A percentile compares a stretch with the other conserved stretches of the same genome.
phyloP scores from a whole-genome alignment of 1,139 yeast species.

The Suhomyces panamericanus region DNA sequence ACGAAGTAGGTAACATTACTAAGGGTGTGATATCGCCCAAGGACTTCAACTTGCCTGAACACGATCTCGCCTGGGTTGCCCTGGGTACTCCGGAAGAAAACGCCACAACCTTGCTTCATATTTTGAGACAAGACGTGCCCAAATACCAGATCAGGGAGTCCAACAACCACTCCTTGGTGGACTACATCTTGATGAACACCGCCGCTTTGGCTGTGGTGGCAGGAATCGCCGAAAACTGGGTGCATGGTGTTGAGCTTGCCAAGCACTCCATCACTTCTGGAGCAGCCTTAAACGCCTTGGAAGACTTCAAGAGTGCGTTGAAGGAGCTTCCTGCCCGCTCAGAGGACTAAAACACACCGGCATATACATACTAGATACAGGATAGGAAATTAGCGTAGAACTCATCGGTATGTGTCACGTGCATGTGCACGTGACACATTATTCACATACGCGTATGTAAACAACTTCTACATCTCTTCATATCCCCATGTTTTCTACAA shows the following conservation, averaged over 20 bases:
- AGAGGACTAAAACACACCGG: background rate
- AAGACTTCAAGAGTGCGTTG: conserved; percentile 53
- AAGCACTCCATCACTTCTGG: conserved; percentile 67
- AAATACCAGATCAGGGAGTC: conserved; percentile 33
- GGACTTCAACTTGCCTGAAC: conserved; percentile 81
- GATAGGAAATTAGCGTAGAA: no score
- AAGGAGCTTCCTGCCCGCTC: conserved; percentile 11
- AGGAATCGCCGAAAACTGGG: conserved; percentile 68
- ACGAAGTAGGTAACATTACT: conserved; percentile 42
- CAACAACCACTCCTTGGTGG: conserved; percentile 64
- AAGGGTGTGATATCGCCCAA: conserved; percentile 50
- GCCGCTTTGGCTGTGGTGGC: conserved; percentile 83
- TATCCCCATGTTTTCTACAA: conserved; percentile 18
- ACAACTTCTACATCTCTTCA: background rate
- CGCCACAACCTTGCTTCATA: conserved; percentile 60
- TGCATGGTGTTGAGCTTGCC: conserved; percentile 75
- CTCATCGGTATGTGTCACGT: background rate
- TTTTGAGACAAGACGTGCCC: conserved; percentile 54
- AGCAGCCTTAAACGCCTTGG: conserved; percentile 59
- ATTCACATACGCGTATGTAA: conserved; percentile 6
- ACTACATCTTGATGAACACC: conserved; percentile 83
- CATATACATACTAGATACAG: background rate
- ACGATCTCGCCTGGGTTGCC: conserved; percentile 61
- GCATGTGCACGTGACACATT: background rate
- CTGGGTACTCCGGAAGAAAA: conserved; percentile 89